Evolutionary conservation across 1,284 basidiomycete species (phyloP).

Genomic region (Ceratorhiza oryzae-sativae): DNA sequence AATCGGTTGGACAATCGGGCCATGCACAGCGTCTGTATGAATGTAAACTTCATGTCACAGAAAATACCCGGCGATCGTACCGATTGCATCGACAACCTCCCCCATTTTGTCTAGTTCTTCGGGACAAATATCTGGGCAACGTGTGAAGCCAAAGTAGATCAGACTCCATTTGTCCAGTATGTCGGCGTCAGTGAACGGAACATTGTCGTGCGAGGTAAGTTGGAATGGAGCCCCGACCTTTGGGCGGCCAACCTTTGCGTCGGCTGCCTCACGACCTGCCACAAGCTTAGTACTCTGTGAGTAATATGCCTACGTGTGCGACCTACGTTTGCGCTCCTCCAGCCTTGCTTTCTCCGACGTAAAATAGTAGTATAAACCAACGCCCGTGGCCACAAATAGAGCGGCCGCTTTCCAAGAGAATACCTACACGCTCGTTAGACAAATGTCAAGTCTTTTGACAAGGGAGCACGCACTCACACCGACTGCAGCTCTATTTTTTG

Average conservation of each 20-base stretch:
- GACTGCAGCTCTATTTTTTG: conserved; percentile 53
- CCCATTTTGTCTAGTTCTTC: conserved; percentile 98
- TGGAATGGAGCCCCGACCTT: conserved; percentile 91
- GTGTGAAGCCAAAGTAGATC: conserved; percentile 97
- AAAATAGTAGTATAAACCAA: conserved; percentile 89
- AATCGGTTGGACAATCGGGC: conserved; percentile 74
- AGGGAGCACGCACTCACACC: conserved; percentile 39
- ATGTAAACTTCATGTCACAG: not conserved
- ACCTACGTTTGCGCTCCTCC: conserved; percentile 72
- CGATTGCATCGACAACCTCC: conserved; percentile 75
- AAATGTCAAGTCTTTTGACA: not conserved
- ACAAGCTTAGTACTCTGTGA: conserved; percentile 49
- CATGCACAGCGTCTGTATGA: conserved; percentile 66
- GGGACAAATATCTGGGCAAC: conserved; percentile 98
- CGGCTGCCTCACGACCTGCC: conserved; percentile 53
- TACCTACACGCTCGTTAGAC: conserved; percentile 59
- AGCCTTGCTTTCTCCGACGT: conserved; percentile 83
- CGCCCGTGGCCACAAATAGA: conserved; percentile 83
- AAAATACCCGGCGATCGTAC: conserved; percentile 55
- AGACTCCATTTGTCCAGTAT: conserved; percentile 84
- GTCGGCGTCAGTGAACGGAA: conserved; percentile 83
- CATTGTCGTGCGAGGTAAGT: conserved; percentile 71
- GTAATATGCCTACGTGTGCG: conserved; percentile 9
- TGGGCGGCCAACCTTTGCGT: conserved; percentile 62
- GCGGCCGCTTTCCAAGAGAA: conserved; percentile 87